Conservation (phyloP, 306 rosid genomes). For the Glycine soja region DNA sequence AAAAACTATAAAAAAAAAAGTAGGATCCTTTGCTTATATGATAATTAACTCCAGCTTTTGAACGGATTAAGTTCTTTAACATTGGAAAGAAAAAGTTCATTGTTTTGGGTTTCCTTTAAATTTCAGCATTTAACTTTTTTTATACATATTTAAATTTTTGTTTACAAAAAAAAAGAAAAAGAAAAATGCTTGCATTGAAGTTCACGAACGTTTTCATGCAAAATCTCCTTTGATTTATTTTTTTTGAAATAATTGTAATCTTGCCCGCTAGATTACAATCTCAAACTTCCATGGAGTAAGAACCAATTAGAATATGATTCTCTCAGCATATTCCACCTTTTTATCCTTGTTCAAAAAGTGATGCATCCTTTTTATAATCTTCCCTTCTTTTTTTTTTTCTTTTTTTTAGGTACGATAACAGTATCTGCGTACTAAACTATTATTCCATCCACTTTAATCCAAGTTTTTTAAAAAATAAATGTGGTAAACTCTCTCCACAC, state of each 20-base stretch:
- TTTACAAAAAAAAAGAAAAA: neutral
- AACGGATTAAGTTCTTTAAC: neutral
- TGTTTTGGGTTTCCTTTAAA: neutral
- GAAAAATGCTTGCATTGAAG: neutral
- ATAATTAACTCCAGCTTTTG: neutral
- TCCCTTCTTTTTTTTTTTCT: neutral
- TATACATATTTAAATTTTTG: neutral
- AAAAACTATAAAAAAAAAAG: neutral
- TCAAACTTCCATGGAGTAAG: constrained; percentile 57
- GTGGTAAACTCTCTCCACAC: too few relatives aligned
- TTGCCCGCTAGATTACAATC: constrained; percentile 47
- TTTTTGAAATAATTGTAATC: neutral
- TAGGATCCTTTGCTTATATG: neutral
- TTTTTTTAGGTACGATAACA: neutral
- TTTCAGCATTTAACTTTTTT: neutral
- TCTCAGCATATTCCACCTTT: constrained; percentile 42
- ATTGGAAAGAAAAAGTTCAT: neutral
- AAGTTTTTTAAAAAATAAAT: too few relatives aligned
- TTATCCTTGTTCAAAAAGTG: constrained; percentile 39
- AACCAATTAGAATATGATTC: constrained; percentile 55
- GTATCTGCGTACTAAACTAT: neutral
- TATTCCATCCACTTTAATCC: neutral
- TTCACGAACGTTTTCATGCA: too few relatives aligned
- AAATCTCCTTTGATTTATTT: too few relatives aligned
- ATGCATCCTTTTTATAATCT: constrained; percentile 25